Evolutionary conservation across 306 rosid species (phyloP), one percentile per base, ranked within the genome.

Genomic region (Citrullus mucosospermus): DNA sequence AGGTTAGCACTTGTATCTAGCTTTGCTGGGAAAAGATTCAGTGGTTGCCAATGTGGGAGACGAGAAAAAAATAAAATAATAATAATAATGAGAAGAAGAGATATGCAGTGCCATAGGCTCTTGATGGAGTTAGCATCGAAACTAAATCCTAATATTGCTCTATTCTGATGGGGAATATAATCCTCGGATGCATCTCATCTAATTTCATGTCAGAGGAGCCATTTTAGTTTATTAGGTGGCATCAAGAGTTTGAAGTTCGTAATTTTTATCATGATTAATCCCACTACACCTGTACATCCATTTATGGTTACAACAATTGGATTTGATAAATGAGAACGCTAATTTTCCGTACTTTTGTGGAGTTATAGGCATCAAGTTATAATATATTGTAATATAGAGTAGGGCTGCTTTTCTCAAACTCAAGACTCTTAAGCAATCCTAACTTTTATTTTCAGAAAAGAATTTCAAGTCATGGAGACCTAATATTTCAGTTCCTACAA

Each of bases 401-500:
- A 22, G 1, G 58, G 41, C 7, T 71, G 20, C 20, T 44, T 25
- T 71, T 71, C 38, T 71, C 8, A 71, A 46, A 71, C 41, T 71
- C 39, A 69, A 25, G 12, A 22, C 41, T 71, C 51, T 34, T 51
- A 54, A 18, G 15, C 44, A 53, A 20, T 3, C 9, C 18, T 30
- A 75, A 36, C 16, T 32, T 53, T 22, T 51, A 1, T 76, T 80
- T 87, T 86, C 93, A 91, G 96, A 89, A 71, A 86, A 82, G 78
- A 77, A 83, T 82, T 87, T 86, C 62, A 85, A 84, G 72, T 86
- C 91, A n/a, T 89, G 93, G 96, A 85, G 88, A 79, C 91, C 88
- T 61, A 81, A 79, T 79, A 86, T 84, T 28, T 86, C 84, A 44
- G 51, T 80, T 56, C 46, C 60, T 16, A 65, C 86, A 48, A 87